Percentiles rank a stretch among this genome's conserved stretches.
phyloP scores from a whole-genome alignment of 2,329 filamentous ascomycete genomes.

The Coniochaeta sp. region DNA sequence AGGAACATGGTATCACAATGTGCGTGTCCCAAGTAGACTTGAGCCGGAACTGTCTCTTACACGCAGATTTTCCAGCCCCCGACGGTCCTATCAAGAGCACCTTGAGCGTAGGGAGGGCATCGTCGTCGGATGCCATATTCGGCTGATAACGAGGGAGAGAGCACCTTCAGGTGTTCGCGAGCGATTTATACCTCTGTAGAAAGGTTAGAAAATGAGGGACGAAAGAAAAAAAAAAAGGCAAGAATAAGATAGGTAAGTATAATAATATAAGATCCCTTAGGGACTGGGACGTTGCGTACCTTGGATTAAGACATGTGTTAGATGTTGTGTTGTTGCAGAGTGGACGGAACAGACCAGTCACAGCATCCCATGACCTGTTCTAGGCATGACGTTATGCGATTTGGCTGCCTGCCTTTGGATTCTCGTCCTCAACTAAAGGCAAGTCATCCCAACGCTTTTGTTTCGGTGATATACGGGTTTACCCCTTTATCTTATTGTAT shows the following conservation, averaged over 20 bases:
- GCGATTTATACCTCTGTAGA: not conserved
- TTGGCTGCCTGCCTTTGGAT: not conserved
- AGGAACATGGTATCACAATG: too few species aligned
- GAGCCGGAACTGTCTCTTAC: too few species aligned
- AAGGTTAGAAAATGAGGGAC: too few species aligned
- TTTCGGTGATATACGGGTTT: too few species aligned
- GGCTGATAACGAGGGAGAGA: slow-evolving; percentile 9
- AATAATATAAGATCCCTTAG: too few species aligned
- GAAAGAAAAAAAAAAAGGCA: too few species aligned
- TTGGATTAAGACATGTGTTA: too few species aligned
- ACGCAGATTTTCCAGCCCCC: slow-evolving; percentile 47
- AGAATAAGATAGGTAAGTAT: too few species aligned
- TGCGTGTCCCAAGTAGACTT: too few species aligned
- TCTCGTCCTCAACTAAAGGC: too few species aligned
- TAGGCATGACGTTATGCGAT: not conserved
- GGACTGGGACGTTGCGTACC: too few species aligned
- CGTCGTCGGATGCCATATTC: slow-evolving; percentile 36
- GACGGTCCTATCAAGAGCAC: slow-evolving; percentile 49
- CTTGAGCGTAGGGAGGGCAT: slow-evolving; percentile 42
- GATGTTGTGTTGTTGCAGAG: not conserved
- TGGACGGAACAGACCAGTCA: not conserved
- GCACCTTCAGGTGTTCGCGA: not conserved
- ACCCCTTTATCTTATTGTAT: too few species aligned
- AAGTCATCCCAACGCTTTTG: not conserved
- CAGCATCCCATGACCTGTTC: not conserved